A percentile compares a stretch with the other conserved stretches of the same genome.
These are phyloP conservation scores for Sugiyamaella mastotermitis DNA, from an alignment of 805 yeast genomes.

Conservation along the genomic window DNA sequence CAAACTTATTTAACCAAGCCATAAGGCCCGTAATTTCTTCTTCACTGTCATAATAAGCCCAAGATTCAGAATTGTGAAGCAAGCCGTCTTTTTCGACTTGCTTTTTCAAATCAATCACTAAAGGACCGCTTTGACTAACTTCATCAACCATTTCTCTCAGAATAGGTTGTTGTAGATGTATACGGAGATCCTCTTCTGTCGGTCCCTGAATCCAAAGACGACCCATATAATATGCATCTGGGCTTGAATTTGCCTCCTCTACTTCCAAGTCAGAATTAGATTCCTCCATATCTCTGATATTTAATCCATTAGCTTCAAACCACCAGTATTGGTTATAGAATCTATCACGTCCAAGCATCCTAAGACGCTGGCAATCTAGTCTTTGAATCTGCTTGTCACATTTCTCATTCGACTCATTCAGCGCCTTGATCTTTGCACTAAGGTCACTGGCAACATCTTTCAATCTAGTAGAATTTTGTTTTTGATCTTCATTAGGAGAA, in stretches of 20 bases:
- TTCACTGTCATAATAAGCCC: slow-evolving; percentile 66
- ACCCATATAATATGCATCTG: slow-evolving; percentile 59
- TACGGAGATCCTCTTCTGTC: slow-evolving; percentile 38
- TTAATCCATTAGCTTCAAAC: slow-evolving; percentile 80
- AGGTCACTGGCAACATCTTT: slow-evolving; percentile 4
- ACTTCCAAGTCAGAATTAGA: background rate
- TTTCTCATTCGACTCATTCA: slow-evolving; percentile 44
- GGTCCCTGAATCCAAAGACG: slow-evolving; percentile 93
- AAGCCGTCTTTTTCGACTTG: slow-evolving; percentile 39
- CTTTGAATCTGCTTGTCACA: slow-evolving; percentile 50
- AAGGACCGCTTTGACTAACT: background rate
- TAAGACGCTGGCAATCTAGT: slow-evolving; percentile 67
- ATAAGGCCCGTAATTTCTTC: slow-evolving; percentile 52
- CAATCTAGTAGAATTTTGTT: slow-evolving; percentile 4
- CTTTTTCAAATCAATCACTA: slow-evolving; percentile 2
- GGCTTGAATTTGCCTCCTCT: slow-evolving; percentile 3
- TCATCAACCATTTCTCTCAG: background rate
- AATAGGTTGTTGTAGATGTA: slow-evolving; percentile 24
- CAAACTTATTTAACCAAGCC: slow-evolving; percentile 70
- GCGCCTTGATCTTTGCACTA: slow-evolving; percentile 42
- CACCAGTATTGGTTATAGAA: slow-evolving; percentile 89
- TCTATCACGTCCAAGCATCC: slow-evolving; percentile 75
- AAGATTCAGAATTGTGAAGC: slow-evolving; percentile 43
- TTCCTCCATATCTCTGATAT: slow-evolving; percentile 32
- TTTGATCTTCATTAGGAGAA: slow-evolving; percentile 20